phyloP scores from a whole-genome alignment of 164 flowering plant species.

The Stephania japonica region DNA sequence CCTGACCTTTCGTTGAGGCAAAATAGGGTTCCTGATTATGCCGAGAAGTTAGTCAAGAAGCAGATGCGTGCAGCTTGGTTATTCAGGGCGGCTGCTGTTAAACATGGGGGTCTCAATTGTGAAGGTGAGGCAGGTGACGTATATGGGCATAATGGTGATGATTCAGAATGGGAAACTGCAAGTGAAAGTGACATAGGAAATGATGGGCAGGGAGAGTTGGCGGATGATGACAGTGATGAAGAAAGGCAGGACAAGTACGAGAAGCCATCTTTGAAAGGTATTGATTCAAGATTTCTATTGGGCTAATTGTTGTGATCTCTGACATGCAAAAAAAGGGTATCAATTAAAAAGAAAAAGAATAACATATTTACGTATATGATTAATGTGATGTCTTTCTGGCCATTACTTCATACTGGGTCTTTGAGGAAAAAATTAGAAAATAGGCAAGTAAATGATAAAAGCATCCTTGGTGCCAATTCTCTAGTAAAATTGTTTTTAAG shows the following conservation, averaged over 20 bases:
- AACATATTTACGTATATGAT: too few species aligned
- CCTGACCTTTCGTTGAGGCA: constrained; percentile 83
- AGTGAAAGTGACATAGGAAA: constrained; percentile 94
- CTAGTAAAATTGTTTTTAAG: too few species aligned
- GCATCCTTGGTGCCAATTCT: too few species aligned
- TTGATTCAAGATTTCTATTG: neutral
- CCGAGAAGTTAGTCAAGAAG: constrained; percentile 91
- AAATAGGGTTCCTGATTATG: constrained; percentile 97
- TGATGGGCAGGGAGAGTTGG: constrained; percentile 66
- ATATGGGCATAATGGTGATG: constrained; percentile 76
- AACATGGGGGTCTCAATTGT: constrained; percentile 74
- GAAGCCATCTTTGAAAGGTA: constrained; percentile 69
- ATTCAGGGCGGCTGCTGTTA: constrained; percentile 83
- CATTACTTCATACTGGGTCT: neutral
- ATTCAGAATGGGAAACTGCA: constrained; percentile 99
- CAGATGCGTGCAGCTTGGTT: constrained; percentile 99
- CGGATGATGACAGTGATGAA: constrained; percentile 56
- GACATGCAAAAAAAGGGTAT: too few species aligned
- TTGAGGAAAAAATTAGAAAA: neutral
- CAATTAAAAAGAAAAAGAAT: too few species aligned
- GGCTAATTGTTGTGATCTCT: neutral
- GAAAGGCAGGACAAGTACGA: constrained; percentile 54
- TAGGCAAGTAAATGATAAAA: neutral
- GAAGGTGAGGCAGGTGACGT: constrained; percentile 63
- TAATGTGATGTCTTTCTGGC: neutral